Evolutionary conservation across 306 rosid species (phyloP).

Genomic region (Fagus crenata): DNA sequence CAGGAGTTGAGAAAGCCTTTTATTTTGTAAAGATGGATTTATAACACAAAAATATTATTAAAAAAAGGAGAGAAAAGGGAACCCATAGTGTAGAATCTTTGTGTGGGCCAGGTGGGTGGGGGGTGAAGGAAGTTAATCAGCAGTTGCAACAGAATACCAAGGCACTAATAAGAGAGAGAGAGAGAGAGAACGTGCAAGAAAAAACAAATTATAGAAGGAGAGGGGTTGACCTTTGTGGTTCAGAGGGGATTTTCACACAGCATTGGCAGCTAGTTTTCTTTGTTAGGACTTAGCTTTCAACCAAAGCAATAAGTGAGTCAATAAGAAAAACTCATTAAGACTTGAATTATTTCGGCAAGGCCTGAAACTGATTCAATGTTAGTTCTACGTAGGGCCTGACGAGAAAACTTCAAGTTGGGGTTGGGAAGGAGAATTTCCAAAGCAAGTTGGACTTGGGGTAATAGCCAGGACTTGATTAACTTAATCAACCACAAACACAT

Average conservation of each 20-base stretch:
- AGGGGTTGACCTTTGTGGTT: constrained; percentile 63
- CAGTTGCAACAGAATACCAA: constrained; percentile 50
- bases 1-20: constrained; percentile 24
- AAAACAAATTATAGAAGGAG: constrained; percentile 21
- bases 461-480: neutral
- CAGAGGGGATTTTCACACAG: constrained; percentile 28
- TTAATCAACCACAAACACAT: too few species aligned
- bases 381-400: neutral
- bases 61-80: constrained; percentile 36
- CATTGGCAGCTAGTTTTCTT: constrained; percentile 34
- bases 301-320: constrained; percentile 39
- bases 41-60: constrained; percentile 42
- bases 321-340: constrained; percentile 12
- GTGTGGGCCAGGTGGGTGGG: constrained; percentile 46
- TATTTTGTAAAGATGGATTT: constrained; percentile 24
- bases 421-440: neutral
- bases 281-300: constrained; percentile 33
- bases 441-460: constrained; percentile 1
- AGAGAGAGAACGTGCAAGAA: constrained; percentile 39
- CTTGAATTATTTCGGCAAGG: constrained; percentile 5
- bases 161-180: neutral
- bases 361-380: constrained; percentile 4
- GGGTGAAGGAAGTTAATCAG: constrained; percentile 50
- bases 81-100: constrained; percentile 43
- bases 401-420: neutral